phyloP scores from a whole-genome alignment of 2,329 filamentous ascomycete species.

The Aureobasidium sp. region DNA sequence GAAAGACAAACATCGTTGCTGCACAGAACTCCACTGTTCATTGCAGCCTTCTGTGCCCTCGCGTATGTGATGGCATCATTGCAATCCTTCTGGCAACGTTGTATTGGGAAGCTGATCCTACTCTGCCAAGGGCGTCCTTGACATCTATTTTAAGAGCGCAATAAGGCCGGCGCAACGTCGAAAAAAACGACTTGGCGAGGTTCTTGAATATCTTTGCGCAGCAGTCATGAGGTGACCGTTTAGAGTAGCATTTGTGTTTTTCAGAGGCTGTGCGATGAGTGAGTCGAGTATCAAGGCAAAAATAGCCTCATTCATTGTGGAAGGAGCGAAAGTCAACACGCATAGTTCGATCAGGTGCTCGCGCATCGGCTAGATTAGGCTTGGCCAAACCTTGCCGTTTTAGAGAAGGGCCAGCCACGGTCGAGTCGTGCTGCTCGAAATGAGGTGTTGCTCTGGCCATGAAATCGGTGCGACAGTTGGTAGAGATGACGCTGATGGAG shows the following conservation, averaged over 20 bases:
- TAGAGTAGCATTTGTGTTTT: neutral
- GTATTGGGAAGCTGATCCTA: constrained; percentile 1
- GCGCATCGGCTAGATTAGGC: neutral
- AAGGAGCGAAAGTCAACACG: neutral
- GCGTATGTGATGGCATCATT: neutral
- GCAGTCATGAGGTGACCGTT: neutral
- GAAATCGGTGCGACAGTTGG: neutral
- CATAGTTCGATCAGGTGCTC: constrained; percentile 8
- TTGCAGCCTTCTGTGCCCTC: neutral
- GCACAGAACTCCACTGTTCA: neutral
- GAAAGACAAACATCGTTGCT: neutral
- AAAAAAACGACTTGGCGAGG: neutral
- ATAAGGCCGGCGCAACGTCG: constrained; percentile 6
- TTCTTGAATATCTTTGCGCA: neutral
- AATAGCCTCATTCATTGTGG: neutral
- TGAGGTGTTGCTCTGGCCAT: neutral
- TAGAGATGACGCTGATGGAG: neutral
- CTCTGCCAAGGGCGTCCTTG: neutral
- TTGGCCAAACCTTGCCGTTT: neutral
- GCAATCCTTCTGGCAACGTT: neutral
- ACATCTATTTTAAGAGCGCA: constrained; percentile 7
- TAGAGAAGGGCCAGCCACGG: neutral
- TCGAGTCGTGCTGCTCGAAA: neutral
- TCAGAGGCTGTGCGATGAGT: neutral
- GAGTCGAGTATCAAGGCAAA: neutral